phyloP scores from a whole-genome alignment of 2,329 filamentous ascomycete species.

The Penicillium sp. region DNA sequence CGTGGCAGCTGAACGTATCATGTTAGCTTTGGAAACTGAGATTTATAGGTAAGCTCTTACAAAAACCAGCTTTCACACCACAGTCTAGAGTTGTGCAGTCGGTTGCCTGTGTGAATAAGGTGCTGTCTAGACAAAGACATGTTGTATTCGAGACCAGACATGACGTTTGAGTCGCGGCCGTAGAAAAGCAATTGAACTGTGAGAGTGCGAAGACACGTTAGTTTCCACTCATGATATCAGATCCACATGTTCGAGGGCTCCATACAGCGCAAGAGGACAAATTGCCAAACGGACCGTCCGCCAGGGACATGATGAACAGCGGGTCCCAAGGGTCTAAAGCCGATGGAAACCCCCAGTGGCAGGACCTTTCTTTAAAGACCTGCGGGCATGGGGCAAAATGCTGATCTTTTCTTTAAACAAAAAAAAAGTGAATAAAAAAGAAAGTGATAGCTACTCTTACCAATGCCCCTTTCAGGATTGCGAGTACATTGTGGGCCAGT shows the following conservation, averaged over 20 bases:
- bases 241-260: background rate
- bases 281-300: background rate
- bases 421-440: background rate
- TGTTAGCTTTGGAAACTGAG: background rate
- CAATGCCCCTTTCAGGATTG: background rate
- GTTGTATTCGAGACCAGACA: background rate
- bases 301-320: slow-evolving; percentile 1
- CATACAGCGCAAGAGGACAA: slow-evolving; percentile 3
- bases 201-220: background rate
- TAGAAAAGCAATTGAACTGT: slow-evolving; percentile 1
- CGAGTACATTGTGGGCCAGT: background rate
- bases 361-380: background rate
- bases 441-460: background rate
- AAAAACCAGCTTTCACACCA: slow-evolving; percentile 4
- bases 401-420: background rate
- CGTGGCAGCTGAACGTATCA: background rate
- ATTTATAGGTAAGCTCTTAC: background rate
- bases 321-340: background rate
- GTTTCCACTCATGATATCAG: background rate
- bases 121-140: slow-evolving; percentile 3
- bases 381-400: background rate
- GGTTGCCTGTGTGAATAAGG: slow-evolving; percentile 5
- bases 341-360: background rate
- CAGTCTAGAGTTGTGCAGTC: background rate
- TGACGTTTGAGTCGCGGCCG: background rate